Evolutionary conservation across 139 green algal genomes (phyloP), one percentile per base, ranked within the genome.

Genomic region (Tetraselmis striata): DNA sequence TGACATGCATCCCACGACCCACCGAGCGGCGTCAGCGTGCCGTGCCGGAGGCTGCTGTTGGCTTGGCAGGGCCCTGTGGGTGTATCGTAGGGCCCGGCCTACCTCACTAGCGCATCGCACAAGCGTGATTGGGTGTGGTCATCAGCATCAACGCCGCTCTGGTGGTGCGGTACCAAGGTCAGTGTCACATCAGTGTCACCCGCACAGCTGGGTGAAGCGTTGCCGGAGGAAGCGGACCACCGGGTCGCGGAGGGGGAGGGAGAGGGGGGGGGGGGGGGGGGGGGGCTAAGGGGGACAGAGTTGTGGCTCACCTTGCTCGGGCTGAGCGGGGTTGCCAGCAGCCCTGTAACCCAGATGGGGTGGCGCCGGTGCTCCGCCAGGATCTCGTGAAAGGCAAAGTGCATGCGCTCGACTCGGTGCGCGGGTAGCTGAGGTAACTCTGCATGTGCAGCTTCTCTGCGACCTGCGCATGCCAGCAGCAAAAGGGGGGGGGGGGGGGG

Each of bases 41-140:
- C n/a, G n/a, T n/a, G n/a, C n/a, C n/a, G n/a, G n/a, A n/a, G n/a
- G n/a, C n/a, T n/a, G n/a, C n/a, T n/a, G n/a, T n/a, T n/a, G n/a
- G n/a, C n/a, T n/a, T n/a, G n/a, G n/a, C n/a, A n/a, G n/a, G n/a
- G n/a, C n/a, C n/a, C n/a, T 78, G n/a, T 2, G 1, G 25, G 26
- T 78, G 75, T 26, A 26, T 28, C 30, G 24, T 1, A 0, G 26
- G 22, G 75, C 75, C n/a, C 22, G 25, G 18, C 25, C n/a, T 27
- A 18, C 0, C 75, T 31, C 31, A 0, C 90, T 95, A 0, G 91
- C 92, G n/a, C 82, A 81, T 2, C 88, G 59, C 59, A 95, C 88
- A 2, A 95, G 95, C 1, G 95, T 98, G 87, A 98, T 97, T 31
- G 95, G 95, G 95, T 95, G 86, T 98, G 95, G 84, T 98, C 95